Evolutionary conservation across 2,329 filamentous ascomycete species (phyloP).

Genomic region (Diplocarpon rosae): DNA sequence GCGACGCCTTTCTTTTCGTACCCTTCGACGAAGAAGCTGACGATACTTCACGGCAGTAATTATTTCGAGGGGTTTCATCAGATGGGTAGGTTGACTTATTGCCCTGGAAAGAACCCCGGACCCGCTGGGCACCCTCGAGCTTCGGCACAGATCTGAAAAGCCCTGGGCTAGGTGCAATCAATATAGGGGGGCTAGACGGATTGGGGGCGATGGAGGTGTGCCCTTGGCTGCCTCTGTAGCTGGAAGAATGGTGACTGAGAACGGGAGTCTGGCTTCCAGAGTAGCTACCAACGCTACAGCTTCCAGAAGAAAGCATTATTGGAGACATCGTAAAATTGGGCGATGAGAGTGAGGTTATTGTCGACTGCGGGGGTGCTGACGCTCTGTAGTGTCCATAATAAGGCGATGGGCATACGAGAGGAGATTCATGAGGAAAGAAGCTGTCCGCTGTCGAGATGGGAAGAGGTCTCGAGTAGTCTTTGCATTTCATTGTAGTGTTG

Average conservation of each 20-base stretch:
- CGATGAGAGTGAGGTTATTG: conserved; percentile 11
- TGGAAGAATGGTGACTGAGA: neutral
- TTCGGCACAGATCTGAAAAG: conserved; percentile 10
- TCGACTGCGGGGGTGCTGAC: conserved; percentile 14
- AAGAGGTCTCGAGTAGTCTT: conserved; percentile 9
- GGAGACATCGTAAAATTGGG: conserved; percentile 15
- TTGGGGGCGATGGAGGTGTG: conserved; percentile 9
- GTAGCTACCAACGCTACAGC: conserved; percentile 10
- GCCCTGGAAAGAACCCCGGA: conserved; percentile 15
- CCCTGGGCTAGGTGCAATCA: conserved; percentile 20
- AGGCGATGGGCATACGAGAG: conserved; percentile 11
- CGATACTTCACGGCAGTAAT: neutral
- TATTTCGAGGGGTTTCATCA: conserved; percentile 8
- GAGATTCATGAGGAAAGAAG: conserved; percentile 11
- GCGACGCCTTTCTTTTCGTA: conserved; percentile 19
- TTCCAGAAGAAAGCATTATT: conserved; percentile 12
- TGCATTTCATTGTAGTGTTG: conserved; percentile 19
- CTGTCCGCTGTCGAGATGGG: conserved; percentile 14
- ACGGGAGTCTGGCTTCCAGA: conserved; percentile 4
- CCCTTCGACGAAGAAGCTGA: conserved; percentile 1
- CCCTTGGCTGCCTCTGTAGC: conserved; percentile 7
- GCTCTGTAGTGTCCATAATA: conserved; percentile 21
- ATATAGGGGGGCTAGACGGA: neutral
- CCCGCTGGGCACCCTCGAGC: conserved; percentile 13
- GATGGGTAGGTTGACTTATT: conserved; percentile 16